These are phyloP conservation scores for Apophysomyces elegans DNA, from an alignment of 371 early-diverging fungal genomes.

Conservation along the genomic window DNA sequence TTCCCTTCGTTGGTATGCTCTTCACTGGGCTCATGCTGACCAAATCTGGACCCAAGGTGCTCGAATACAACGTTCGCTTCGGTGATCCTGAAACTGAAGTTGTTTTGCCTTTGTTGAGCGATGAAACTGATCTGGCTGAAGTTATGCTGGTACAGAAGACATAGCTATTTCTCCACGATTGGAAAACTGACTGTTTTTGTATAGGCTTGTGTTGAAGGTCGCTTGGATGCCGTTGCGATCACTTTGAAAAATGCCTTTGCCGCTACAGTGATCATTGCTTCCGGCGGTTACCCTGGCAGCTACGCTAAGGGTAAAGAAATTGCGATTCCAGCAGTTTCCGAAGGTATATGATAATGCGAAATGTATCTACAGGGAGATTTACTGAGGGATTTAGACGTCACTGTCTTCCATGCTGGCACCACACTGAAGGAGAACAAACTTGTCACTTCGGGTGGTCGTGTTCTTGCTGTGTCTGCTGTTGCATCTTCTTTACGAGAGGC, in stretches of 20 bases:
- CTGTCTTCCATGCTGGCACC: conserved; percentile 96
- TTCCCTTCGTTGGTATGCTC: conserved; percentile 96
- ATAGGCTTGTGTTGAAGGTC: conserved; percentile 85
- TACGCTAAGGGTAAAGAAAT: conserved; percentile 87
- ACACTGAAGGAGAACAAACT: conserved; percentile 55
- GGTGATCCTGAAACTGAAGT: conserved; percentile 98
- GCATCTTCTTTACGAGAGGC: conserved; percentile 74
- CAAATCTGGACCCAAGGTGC: conserved; percentile 83
- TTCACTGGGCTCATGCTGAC: conserved; percentile 98
- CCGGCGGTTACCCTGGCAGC: conserved; percentile 90
- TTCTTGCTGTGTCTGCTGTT: conserved; percentile 89
- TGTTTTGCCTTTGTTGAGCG: conserved; percentile 87
- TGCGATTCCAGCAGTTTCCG: conserved; percentile 52
- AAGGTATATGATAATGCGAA: conserved; percentile 14
- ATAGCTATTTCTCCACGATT: too few species aligned
- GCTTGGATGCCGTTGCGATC: conserved; percentile 87
- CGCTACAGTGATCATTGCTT: conserved; percentile 91
- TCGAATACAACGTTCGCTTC: conserved; percentile 97
- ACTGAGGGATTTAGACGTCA: conserved; percentile 49
- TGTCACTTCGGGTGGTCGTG: conserved; percentile 95
- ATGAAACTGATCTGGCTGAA: conserved; percentile 85
- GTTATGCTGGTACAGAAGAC: conserved; percentile 64
- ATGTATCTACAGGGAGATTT: conserved; percentile 12
- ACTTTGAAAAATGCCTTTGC: conserved; percentile 76
- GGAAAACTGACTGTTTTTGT: not conserved